Percentiles rank a stretch among this genome's conserved stretches.
Evolutionary conservation across 768 basidiomycete genomes (phyloP).

Genomic region (Hysterangium stoloniferum): DNA sequence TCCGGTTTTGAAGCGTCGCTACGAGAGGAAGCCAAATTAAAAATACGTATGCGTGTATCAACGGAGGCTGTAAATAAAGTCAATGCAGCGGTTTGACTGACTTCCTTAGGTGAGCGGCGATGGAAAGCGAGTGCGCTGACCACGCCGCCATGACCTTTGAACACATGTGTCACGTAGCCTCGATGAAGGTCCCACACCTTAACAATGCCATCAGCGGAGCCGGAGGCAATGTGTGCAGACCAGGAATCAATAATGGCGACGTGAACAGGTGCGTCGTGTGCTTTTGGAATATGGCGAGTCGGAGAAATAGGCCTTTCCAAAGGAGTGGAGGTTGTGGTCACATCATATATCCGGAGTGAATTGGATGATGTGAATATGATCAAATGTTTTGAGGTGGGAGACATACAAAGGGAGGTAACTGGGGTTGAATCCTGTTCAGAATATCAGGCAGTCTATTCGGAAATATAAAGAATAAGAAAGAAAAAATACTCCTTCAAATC

Average conservation of each 20-base stretch:
- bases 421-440: constrained; percentile 66
- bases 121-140: constrained; percentile 82
- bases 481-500: constrained; percentile 74
- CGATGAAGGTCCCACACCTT: constrained; percentile 92
- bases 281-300: constrained; percentile 66
- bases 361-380: constrained; percentile 76
- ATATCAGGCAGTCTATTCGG: constrained; percentile 8
- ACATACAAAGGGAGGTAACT: constrained; percentile 77
- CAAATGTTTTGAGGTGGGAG: constrained; percentile 67
- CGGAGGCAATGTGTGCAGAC: constrained; percentile 87
- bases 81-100: constrained; percentile 4
- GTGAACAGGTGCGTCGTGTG: constrained; percentile 92
- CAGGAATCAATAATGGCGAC: constrained; percentile 80
- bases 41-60: constrained; percentile 88
- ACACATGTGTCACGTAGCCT: constrained; percentile 88
- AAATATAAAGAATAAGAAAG: constrained; percentile 1
- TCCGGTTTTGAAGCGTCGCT: constrained; percentile 55
- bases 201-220: constrained; percentile 92
- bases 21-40: constrained; percentile 61
- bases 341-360: constrained; percentile 74
- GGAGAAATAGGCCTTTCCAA: constrained; percentile 52
- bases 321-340: constrained; percentile 45
- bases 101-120: constrained; percentile 22
- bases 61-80: constrained; percentile 80
- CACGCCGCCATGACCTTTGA: constrained; percentile 96